Conservation (phyloP, 495 filamentous ascomycete genomes). For the Collariella sp. region DNA sequence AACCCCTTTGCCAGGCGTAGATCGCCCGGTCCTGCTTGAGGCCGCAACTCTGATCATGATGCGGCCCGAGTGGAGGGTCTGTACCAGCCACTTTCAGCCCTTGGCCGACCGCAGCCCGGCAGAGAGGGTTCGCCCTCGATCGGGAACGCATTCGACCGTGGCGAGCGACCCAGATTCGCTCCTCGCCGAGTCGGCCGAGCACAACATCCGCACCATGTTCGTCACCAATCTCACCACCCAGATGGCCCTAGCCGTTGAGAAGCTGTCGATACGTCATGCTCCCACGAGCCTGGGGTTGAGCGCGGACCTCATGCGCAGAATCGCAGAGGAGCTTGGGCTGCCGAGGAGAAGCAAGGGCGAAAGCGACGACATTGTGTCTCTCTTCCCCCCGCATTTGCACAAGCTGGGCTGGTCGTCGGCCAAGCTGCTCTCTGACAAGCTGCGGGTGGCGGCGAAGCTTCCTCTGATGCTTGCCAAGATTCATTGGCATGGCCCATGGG, state of each 20-base stretch:
- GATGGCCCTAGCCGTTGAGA: conserved; percentile 82
- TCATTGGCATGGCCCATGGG: conserved; percentile 80
- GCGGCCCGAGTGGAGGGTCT: conserved; percentile 80
- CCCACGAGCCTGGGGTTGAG: conserved; percentile 72
- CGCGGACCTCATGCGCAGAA: conserved; percentile 55
- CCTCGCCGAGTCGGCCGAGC: conserved; percentile 78
- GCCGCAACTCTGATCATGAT: conserved; percentile 84
- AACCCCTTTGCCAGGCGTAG: conserved; percentile 31
- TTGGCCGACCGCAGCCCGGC: conserved; percentile 41
- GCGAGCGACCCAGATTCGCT: conserved; percentile 65
- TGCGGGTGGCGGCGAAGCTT: conserved; percentile 58
- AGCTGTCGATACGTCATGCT: conserved; percentile 82
- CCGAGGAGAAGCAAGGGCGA: conserved; percentile 39
- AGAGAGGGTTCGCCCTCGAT: conserved; percentile 31
- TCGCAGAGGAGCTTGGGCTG: conserved; percentile 55
- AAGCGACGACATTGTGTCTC: conserved; percentile 52
- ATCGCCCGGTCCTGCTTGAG: conserved; percentile 71
- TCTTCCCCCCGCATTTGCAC: conserved; percentile 66
- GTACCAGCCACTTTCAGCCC: conserved; percentile 56
- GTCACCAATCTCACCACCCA: conserved; percentile 78
- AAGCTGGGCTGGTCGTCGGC: conserved; percentile 64
- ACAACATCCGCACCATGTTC: conserved; percentile 91
- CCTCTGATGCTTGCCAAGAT: conserved; percentile 66
- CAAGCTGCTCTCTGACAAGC: conserved; percentile 49
- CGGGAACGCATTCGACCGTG: conserved; percentile 41